These are phyloP conservation scores for Phytophthora tentaculata DNA, from an alignment of 352 stramenopile species.

Conservation along the genomic window DNA sequence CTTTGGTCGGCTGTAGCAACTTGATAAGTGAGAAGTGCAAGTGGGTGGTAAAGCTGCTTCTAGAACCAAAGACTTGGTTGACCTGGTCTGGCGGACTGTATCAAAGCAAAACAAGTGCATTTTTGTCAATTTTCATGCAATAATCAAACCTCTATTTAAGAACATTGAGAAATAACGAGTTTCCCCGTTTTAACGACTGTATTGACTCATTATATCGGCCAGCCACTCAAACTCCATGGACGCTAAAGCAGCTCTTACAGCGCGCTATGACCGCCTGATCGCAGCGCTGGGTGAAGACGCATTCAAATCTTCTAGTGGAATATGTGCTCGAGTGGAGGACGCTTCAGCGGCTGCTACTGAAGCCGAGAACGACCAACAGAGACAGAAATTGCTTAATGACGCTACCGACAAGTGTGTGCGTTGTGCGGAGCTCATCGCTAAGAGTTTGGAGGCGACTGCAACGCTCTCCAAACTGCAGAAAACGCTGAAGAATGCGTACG, in stretches of 20 bases:
- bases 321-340: conserved; percentile 47
- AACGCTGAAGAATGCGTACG: conserved; percentile 41
- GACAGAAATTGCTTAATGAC: conserved; percentile 44
- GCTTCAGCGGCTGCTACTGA: conserved; percentile 34
- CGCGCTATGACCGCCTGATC: conserved; percentile 71
- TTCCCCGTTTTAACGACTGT: background rate
- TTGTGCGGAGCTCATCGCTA: conserved; percentile 80
- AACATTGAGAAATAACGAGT: background rate
- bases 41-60: background rate
- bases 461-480: conserved; percentile 57
- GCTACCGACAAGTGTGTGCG: conserved; percentile 67
- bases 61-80: conserved; percentile 1
- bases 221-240: conserved; percentile 31
- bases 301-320: conserved; percentile 40
- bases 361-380: conserved; percentile 32
- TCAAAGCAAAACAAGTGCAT: background rate
- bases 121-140: conserved; percentile 1
- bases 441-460: conserved; percentile 58
- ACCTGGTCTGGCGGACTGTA: background rate
- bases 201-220: conserved; percentile 2
- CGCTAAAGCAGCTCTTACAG: conserved; percentile 25
- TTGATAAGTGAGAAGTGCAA: background rate
- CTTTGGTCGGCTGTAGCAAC: background rate
- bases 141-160: background rate
- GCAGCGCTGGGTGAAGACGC: conserved; percentile 62